Base-by-base conservation (phyloP, 208 protist genomes). In the Wallacemonas sp. region DNA sequence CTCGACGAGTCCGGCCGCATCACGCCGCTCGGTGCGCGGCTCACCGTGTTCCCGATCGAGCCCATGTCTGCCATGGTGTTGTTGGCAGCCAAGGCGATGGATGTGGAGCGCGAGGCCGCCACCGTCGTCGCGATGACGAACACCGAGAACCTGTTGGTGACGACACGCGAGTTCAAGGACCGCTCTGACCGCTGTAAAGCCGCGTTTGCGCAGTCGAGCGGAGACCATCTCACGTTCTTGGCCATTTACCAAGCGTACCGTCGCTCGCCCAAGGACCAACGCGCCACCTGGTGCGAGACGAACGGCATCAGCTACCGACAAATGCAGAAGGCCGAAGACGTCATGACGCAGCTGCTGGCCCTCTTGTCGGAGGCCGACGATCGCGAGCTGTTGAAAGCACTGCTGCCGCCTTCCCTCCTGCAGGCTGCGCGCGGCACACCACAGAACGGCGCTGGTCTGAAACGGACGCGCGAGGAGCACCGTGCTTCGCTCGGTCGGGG, bases 21-120 rank as follows among this genome's bases (percentile, higher is more conserved):
- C 59, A 97, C 92, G 2, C 67, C 75, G 84, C 64, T 98, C 74
- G 98, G 98, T 4, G 68, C 80, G 59, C 89, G 97, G 8, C 92
- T 99, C 73, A 98, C 95, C 3, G 95, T 99, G 78, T 99, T 99
- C 63, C 98, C 98, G 4, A 91, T 99, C 60, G 98, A 99, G 55
- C 98, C 98, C 24, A 94, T 82, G 66, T 69, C 99, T 1, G 92
- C 96, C 15, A 99, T 99, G 83, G 97, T 98, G 60, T 72, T 99
- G 6, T 92, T 99, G 36, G 81, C 85, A 0, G 92, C 83, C 12
- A 95, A 97, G 50, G 95, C 98, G 8, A 62, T 99, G 1, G 92
- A 93, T 1, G 98, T 98, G 32, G 73, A 79, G 1, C 93, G 91
- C 41, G 98, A 99, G 53, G 94, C 97, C 3, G 69, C 98, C 2